Base-by-base conservation (phyloP, 108 stramenopile species). In the Skeletonema menzelii region DNA sequence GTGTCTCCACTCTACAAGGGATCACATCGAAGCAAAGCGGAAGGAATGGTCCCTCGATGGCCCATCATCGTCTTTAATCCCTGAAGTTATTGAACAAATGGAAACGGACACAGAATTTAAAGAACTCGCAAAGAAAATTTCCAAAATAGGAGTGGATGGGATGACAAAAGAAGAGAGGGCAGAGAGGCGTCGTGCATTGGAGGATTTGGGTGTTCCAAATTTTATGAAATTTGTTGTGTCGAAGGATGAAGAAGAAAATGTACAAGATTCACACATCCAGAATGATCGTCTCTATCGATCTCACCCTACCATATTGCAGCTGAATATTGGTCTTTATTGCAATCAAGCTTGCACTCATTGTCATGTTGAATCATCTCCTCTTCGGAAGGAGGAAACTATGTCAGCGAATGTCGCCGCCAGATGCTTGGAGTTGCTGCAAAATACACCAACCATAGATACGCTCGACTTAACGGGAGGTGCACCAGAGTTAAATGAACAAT, bases 301-400 rank as follows among this genome's bases (percentile, higher is more conserved):
- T 10, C 37, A 63, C 73, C 78, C 88, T 4, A 82, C 72, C 64
- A 83, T 98, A 17, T 79, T 99, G 5, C 98, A 99, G 77, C 77
- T 99, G n/a, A 99, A 99, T 72, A 94, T 99, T 67, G 97, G 97
- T 19, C 86, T 99, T 37, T 98, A 97, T 74, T 99, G 98, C 89
- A 99, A 99, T 75, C 97, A 97, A 77, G 95, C 96, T 13, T 96
- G 97, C 82, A 79, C 67, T 20, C 95, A 96, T 67, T 95, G 95
- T 82, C 97, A 97, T 69, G 97, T 97, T 26, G 98, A 99, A 76
- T 88, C 86, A 26, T 95, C 93, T n/a, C 98, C 98, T 0, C 67
- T 94, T 40, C 90, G 97, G 13, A 93, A 73, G 53, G 85, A 90
- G 31, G 91, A 90, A 72, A 94, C 90, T 70, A 95, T 95, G 93